Percentiles rank a stretch among this genome's conserved stretches.
These are phyloP conservation scores for Thalassiosira hispida DNA, from an alignment of 352 stramenopile genomes.

Conservation along the genomic window DNA sequence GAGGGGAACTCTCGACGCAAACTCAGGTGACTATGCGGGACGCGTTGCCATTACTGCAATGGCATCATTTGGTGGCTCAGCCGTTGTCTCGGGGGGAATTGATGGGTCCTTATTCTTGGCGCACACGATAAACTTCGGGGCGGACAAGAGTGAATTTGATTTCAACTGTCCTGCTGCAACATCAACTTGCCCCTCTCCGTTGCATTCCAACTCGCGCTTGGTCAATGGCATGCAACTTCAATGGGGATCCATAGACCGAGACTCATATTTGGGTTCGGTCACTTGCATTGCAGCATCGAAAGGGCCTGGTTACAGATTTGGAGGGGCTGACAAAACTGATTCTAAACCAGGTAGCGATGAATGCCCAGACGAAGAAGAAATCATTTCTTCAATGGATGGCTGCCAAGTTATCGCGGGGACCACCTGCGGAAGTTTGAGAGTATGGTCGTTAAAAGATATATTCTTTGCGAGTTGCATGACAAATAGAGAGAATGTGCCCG, in stretches of 20 bases:
- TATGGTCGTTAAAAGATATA: slow-evolving; percentile 84
- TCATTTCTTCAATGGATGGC: slow-evolving; percentile 78
- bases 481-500: slow-evolving; percentile 2
- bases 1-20: slow-evolving; percentile 38
- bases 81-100: slow-evolving; percentile 78
- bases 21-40: slow-evolving; percentile 35
- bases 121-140: slow-evolving; percentile 65
- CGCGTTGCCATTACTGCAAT: slow-evolving; percentile 77
- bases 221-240: slow-evolving; percentile 76
- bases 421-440: slow-evolving; percentile 71
- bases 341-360: slow-evolving; percentile 10
- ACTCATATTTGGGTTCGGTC: slow-evolving; percentile 70
- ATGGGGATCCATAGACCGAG: slow-evolving; percentile 73
- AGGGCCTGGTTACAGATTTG: slow-evolving; percentile 52
- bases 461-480: slow-evolving; percentile 51
- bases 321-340: slow-evolving; percentile 31
- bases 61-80: slow-evolving; percentile 69
- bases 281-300: slow-evolving; percentile 68
- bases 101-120: slow-evolving; percentile 83
- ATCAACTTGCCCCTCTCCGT: slow-evolving; percentile 24
- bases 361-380: slow-evolving; percentile 56
- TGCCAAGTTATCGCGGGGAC: slow-evolving; percentile 79
- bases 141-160: slow-evolving; percentile 36
- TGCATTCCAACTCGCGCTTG: slow-evolving; percentile 40
- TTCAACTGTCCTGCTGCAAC: slow-evolving; percentile 16